Evolutionary conservation across 2,329 filamentous ascomycete genomes (phyloP).

Genomic region (Acrocalymma vagum): DNA sequence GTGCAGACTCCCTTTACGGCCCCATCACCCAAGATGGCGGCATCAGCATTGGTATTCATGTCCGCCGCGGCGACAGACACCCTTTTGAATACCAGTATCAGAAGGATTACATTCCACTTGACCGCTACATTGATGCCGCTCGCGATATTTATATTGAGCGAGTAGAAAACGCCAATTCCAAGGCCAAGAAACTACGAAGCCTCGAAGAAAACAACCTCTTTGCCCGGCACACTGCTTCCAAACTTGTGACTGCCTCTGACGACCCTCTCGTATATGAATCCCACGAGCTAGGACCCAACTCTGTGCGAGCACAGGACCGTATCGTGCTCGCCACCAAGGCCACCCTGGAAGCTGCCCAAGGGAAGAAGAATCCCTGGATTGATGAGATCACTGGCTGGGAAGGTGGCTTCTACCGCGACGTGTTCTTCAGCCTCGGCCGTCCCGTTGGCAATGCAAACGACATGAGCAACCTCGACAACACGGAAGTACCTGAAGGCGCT

Average conservation of each 20-base stretch:
- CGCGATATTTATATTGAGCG: conserved; percentile 61
- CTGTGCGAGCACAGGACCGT: conserved; percentile 73
- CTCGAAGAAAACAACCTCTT: conserved; percentile 39
- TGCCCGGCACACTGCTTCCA: conserved; percentile 41
- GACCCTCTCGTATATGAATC: conserved; percentile 78
- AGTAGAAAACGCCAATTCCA: conserved; percentile 34
- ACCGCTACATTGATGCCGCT: conserved; percentile 71
- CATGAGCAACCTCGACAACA: conserved; percentile 25
- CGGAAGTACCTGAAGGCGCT: conserved; percentile 54
- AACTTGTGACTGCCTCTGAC: conserved; percentile 77
- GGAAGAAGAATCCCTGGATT: conserved; percentile 62
- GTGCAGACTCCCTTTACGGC: conserved; percentile 65
- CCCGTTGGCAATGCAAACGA: conserved; percentile 40
- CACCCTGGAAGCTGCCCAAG: conserved; percentile 51
- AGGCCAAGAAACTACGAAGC: conserved; percentile 44
- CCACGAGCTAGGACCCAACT: conserved; percentile 65
- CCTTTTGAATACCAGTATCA: conserved; percentile 80
- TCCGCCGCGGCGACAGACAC: conserved; percentile 81
- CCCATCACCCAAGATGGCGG: conserved; percentile 57
- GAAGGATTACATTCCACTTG: conserved; percentile 79
- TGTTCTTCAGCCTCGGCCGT: conserved; percentile 80
- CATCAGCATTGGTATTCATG: conserved; percentile 75
- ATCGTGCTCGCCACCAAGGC: conserved; percentile 77
- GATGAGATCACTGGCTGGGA: conserved; percentile 87
- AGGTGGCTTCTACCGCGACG: conserved; percentile 81